phyloP scores from a whole-genome alignment of 495 filamentous ascomycete genomes.

The Talaromyces thailandensis region DNA sequence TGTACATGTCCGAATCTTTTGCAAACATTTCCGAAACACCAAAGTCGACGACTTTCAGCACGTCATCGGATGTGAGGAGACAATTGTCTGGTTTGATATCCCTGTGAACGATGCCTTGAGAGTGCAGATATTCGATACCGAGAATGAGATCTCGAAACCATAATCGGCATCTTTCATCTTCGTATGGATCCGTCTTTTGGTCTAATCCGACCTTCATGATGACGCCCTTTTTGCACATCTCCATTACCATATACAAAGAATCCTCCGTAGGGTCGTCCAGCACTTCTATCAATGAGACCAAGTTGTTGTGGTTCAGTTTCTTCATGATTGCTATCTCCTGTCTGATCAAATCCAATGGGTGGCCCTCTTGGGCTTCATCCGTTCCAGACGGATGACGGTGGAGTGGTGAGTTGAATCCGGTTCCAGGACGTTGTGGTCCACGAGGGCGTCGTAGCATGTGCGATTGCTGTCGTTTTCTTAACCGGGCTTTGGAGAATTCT shows the following conservation, averaged over 20 bases:
- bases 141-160: constrained; percentile 96
- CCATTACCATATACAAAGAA: constrained; percentile 95
- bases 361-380: constrained; percentile 52
- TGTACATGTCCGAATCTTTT: constrained; percentile 81
- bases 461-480: constrained; percentile 90
- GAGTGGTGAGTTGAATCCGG: constrained; percentile 56
- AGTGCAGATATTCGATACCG: constrained; percentile 93
- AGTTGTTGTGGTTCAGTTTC: constrained; percentile 87
- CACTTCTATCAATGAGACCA: constrained; percentile 89
- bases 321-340: constrained; percentile 99
- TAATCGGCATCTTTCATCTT: constrained; percentile 70
- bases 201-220: constrained; percentile 94
- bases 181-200: constrained; percentile 73
- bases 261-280: constrained; percentile 93
- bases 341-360: constrained; percentile 80
- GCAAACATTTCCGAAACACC: constrained; percentile 98
- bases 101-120: constrained; percentile 89
- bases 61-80: constrained; percentile 78
- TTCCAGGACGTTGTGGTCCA: constrained; percentile 40
- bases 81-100: constrained; percentile 99
- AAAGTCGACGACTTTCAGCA: constrained; percentile 96
- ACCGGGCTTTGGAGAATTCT: constrained; percentile 88
- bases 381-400: constrained; percentile 41
- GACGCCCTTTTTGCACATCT: constrained; percentile 98
- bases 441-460: constrained; percentile 71